These are phyloP conservation scores for Lepiota venenata DNA, from an alignment of 768 basidiomycete genomes.

Conservation along the genomic window DNA sequence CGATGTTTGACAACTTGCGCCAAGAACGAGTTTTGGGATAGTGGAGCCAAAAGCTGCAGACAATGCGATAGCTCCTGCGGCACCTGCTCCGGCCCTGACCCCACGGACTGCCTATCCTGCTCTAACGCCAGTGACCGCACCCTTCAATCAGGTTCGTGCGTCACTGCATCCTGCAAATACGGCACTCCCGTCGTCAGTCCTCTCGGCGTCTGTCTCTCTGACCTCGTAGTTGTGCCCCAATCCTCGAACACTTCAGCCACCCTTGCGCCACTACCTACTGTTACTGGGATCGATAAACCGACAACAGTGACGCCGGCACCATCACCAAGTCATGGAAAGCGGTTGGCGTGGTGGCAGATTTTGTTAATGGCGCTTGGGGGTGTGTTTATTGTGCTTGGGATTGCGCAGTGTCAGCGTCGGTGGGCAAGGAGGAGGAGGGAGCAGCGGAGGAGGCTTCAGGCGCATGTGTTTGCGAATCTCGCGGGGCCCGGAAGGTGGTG, in stretches of 20 bases:
- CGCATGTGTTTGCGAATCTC: conserved; percentile 3
- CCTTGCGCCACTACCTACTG: conserved; percentile 45
- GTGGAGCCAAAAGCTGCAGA: conserved; percentile 56
- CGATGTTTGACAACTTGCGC: conserved; percentile 76
- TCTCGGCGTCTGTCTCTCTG: conserved; percentile 78
- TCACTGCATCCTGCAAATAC: conserved; percentile 38
- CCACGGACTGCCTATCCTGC: conserved; percentile 73
- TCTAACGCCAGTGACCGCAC: conserved; percentile 55
- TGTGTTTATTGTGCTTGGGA: conserved; percentile 69
- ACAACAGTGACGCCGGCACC: conserved; percentile 28
- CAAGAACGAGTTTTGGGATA: conserved; percentile 67
- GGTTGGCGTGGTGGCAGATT: conserved; percentile 81
- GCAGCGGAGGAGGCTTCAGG: conserved; percentile 30
- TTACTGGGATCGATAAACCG: conserved; percentile 55
- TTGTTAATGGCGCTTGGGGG: conserved; percentile 81
- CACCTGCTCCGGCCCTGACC: conserved; percentile 69
- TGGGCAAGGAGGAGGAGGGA: conserved; percentile 63
- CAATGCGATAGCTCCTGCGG: conserved; percentile 72
- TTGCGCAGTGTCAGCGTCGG: conserved; percentile 69
- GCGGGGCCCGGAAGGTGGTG: no score
- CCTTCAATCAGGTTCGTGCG: conserved; percentile 66
- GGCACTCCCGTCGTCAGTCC: conserved; percentile 56
- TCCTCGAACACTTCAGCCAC: conserved; percentile 43
- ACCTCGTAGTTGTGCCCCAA: conserved; percentile 53
- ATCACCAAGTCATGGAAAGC: conserved; percentile 19